phyloP scores from a whole-genome alignment of 2,329 filamentous ascomycete genomes.

The Conoideocrella luteorostrata region DNA sequence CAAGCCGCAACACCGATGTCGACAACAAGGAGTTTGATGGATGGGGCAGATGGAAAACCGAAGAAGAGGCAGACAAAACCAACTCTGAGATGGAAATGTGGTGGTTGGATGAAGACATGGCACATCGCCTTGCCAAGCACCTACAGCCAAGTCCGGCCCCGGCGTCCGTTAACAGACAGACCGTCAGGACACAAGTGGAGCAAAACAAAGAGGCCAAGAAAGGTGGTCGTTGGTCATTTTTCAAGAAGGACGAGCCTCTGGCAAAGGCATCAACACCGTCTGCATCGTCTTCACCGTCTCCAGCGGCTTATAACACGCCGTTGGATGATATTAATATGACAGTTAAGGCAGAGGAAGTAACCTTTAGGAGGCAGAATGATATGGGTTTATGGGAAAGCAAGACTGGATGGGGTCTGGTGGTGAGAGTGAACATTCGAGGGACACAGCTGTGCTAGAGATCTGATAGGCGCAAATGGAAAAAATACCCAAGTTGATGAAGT shows the following conservation, averaged over 20 bases:
- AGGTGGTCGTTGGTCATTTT: conserved; percentile 23
- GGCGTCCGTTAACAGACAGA: conserved; percentile 17
- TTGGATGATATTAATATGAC: conserved; percentile 30
- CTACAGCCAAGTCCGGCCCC: conserved; percentile 30
- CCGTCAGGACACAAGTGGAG: conserved; percentile 24
- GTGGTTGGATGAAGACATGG: conserved; percentile 42
- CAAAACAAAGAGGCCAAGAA: conserved; percentile 23
- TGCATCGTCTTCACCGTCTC: neutral
- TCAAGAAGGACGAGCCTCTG: conserved; percentile 19
- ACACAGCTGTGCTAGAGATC: too few relatives aligned
- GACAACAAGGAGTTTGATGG: neutral
- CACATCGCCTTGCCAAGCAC: conserved; percentile 36
- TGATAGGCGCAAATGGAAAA: too few relatives aligned
- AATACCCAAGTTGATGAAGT: too few relatives aligned
- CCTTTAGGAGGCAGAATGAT: conserved; percentile 44
- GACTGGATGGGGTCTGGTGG: conserved; percentile 43
- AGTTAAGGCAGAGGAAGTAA: conserved; percentile 39
- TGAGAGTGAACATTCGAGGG: conserved; percentile 17
- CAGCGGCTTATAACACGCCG: conserved; percentile 3
- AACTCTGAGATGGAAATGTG: conserved; percentile 25
- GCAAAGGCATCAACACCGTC: neutral
- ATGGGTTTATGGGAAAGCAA: conserved; percentile 46
- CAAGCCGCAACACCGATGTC: neutral
- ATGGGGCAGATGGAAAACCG: conserved; percentile 18
- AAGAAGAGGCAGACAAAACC: conserved; percentile 4